Conservation (phyloP, 139 green algal species). For the Edaphochlamys debaryana region DNA sequence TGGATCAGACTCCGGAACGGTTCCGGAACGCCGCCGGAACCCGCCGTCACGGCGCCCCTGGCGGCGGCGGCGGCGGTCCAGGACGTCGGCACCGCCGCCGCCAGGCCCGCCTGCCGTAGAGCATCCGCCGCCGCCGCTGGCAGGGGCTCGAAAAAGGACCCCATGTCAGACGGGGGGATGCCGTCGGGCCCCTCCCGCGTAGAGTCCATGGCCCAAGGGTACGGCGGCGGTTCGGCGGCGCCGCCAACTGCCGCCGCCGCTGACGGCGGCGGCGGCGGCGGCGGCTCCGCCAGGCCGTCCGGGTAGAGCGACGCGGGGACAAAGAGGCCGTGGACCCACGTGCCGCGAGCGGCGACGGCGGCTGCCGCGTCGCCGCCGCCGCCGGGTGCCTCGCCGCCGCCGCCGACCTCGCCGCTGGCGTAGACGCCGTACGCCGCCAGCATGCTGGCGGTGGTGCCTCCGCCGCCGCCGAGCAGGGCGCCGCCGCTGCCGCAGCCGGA, state of each 20-base stretch:
- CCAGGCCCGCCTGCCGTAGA: neutral
- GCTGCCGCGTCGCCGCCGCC: neutral
- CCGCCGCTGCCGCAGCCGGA: neutral
- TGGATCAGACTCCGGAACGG: no score
- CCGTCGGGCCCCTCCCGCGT: neutral
- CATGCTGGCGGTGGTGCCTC: neutral
- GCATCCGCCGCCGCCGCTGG: neutral
- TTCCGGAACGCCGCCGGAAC: no score
- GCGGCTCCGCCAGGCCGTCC: neutral
- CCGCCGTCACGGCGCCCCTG: no score
- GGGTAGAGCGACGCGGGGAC: slow-evolving; percentile 28
- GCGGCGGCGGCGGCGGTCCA: no score
- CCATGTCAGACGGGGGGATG: no score
- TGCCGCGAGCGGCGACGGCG: neutral
- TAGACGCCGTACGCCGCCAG: neutral
- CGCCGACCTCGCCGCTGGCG: no score
- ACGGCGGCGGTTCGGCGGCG: neutral
- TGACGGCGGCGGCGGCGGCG: neutral
- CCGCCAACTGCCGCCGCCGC: neutral
- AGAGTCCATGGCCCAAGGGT: slow-evolving; percentile 14
- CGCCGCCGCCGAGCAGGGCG: neutral
- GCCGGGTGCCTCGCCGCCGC: neutral
- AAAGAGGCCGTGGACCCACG: slow-evolving; percentile 21
- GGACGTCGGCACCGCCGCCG: no score
- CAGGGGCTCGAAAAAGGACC: no score